Conservation (phyloP, 2,329 filamentous ascomycete species). For the Epichloe gansuensis region DNA sequence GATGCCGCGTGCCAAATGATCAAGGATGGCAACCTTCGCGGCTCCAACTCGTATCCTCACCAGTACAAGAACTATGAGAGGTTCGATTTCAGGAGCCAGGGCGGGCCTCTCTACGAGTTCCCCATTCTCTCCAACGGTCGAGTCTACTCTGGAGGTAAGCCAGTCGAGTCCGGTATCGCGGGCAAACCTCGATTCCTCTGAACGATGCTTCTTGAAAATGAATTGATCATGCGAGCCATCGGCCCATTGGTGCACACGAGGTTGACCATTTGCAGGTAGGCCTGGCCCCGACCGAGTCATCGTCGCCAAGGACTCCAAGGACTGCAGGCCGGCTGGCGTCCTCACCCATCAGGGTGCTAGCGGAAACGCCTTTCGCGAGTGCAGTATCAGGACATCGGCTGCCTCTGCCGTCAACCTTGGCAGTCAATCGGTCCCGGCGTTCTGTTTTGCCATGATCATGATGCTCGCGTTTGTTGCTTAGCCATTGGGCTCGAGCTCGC, state of each 20-base stretch:
- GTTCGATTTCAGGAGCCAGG: conserved; percentile 42
- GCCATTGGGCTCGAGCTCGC: not conserved
- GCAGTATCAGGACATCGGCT: not conserved
- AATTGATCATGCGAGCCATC: not conserved
- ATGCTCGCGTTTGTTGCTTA: not conserved
- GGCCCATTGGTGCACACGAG: not conserved
- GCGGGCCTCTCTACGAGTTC: conserved; percentile 51
- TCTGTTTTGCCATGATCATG: not conserved
- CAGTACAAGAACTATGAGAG: conserved; percentile 50
- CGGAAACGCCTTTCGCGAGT: conserved; percentile 5
- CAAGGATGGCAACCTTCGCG: conserved; percentile 22
- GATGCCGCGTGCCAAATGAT: conserved; percentile 40
- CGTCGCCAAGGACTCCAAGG: conserved; percentile 38
- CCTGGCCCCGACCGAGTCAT: conserved; percentile 53
- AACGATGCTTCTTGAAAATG: too few species aligned
- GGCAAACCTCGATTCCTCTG: too few species aligned
- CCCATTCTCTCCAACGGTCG: conserved; percentile 38
- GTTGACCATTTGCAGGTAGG: conserved; percentile 27
- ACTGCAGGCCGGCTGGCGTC: conserved; percentile 41
- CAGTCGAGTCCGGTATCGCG: too few species aligned
- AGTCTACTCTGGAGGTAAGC: conserved; percentile 42
- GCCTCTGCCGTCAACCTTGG: not conserved
- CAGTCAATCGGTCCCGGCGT: not conserved
- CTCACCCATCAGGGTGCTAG: conserved; percentile 40
- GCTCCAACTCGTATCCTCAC: conserved; percentile 39